Base-by-base conservation (phyloP, 1,139 yeast genomes). In the Zhuliangozyma blackwelliae region DNA sequence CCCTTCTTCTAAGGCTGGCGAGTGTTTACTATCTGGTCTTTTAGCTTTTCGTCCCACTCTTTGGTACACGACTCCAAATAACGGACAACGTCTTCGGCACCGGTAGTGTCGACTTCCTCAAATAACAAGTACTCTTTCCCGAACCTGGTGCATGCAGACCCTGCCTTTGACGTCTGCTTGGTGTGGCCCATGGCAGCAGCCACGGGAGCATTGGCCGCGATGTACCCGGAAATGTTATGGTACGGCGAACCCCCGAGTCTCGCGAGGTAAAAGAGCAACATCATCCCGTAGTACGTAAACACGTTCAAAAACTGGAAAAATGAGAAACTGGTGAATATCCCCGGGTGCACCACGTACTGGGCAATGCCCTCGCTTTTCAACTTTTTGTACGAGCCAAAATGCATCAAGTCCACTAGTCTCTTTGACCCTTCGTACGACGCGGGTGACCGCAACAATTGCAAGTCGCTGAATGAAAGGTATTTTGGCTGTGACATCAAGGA, bases 361-460 rank as follows among this genome's bases (percentile, higher is more conserved):
- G 66, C 66, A 35, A 92, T 76, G 1, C 79, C 82, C 38, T 70
- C 51, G 10, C 71, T 49, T 29, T 59, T 52, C 49, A 86, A 61
- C 16, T 63, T 50, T 41, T 75, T 56, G 54, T 75, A 83, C 1
- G 88, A 77, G 5, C 87, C 90, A 34, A 74, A 59, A 59, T 92
- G 97, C 35, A 89, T 61, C 41, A 90, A 70, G 56, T 94, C 98
- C 28, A 92, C 81, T 45, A 85, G 67, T 51, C 96, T 69, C 56
- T 94, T 94, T 2, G 97, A 88, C 5, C 96, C 96, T 57, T 90
- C 98, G 54, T 92, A 94, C 7, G 96, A 79, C 38, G 75, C 77
- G 30, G 72, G 71, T 16, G 85, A 73, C 44, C 72, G 58, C 29
- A 86, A 48, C 43, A 89, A 66, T 54, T 90, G 88, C 33, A 90